Conservation (phyloP, 805 yeast genomes). For the Myxozyma monticola region DNA sequence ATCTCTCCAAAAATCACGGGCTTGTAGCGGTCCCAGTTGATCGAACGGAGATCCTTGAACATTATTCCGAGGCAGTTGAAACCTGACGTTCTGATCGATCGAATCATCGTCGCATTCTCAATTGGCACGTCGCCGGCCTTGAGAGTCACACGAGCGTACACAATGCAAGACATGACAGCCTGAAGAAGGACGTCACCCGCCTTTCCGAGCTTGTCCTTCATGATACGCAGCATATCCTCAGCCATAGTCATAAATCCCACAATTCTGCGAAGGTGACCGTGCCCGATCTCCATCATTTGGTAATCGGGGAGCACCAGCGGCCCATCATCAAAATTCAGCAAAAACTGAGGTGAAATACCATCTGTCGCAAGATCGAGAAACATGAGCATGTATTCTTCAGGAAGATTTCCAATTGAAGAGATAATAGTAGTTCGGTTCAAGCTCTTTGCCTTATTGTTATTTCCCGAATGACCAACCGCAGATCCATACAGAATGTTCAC, state of each 20-base stretch:
- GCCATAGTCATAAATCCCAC: constrained; percentile 33
- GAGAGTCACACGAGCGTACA: constrained; percentile 14
- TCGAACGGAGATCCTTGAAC: constrained; percentile 53
- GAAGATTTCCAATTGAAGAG: constrained; percentile 58
- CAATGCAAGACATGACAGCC: constrained; percentile 19
- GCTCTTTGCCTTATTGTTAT: constrained; percentile 64
- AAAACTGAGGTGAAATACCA: constrained; percentile 17
- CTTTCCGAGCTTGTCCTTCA: constrained; percentile 11
- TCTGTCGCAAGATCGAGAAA: constrained; percentile 52
- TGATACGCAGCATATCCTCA: constrained; percentile 24
- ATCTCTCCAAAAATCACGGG: constrained; percentile 54
- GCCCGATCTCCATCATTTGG: constrained; percentile 5
- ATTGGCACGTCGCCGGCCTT: not conserved
- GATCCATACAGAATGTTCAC: constrained; percentile 82
- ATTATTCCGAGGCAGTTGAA: constrained; percentile 61
- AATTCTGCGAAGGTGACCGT: constrained; percentile 17
- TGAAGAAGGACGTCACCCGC: constrained; percentile 15
- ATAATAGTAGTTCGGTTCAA: constrained; percentile 73
- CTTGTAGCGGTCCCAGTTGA: constrained; percentile 55
- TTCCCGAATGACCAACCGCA: constrained; percentile 42
- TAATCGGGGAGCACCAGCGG: constrained; percentile 2
- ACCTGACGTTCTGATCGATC: constrained; percentile 64
- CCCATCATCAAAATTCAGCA: constrained; percentile 7
- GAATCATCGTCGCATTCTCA: constrained; percentile 47
- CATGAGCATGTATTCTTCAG: constrained; percentile 50